A percentile compares a stretch with the other conserved stretches of the same genome.
Conservation (phyloP, 805 yeast species). For the Nakazawaea ernobii region DNA sequence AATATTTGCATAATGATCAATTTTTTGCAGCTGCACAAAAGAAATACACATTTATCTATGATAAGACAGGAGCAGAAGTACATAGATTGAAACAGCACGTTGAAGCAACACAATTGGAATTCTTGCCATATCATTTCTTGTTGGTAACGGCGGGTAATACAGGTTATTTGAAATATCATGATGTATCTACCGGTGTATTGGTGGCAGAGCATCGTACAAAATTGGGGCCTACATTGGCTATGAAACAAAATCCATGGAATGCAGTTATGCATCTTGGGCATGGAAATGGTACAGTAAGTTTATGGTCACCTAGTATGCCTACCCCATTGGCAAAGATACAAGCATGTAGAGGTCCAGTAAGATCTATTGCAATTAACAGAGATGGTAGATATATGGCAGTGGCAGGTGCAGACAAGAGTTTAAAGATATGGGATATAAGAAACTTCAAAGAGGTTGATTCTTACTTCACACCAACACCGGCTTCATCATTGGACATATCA, state of each 20-base stretch:
- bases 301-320: slow-evolving; percentile 90
- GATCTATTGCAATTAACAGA: slow-evolving; percentile 81
- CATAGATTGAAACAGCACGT: slow-evolving; percentile 89
- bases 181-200: slow-evolving; percentile 85
- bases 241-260: slow-evolving; percentile 93
- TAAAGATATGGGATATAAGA: slow-evolving; percentile 93
- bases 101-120: slow-evolving; percentile 78
- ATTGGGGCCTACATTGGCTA: slow-evolving; percentile 82
- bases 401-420: slow-evolving; percentile 76
- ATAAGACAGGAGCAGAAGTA: slow-evolving; percentile 83
- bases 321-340: slow-evolving; percentile 81
- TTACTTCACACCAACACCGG: slow-evolving; percentile 77
- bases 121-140: slow-evolving; percentile 87
- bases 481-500: slow-evolving; percentile 70
- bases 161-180: slow-evolving; percentile 88
- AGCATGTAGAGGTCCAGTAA: slow-evolving; percentile 80
- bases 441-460: slow-evolving; percentile 71
- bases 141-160: slow-evolving; percentile 85
- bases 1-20: slow-evolving; percentile 87
- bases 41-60: slow-evolving; percentile 88
- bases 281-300: slow-evolving; percentile 82
- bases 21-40: slow-evolving; percentile 96
- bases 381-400: slow-evolving; percentile 93
- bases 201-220: slow-evolving; percentile 83
- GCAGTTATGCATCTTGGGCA: slow-evolving; percentile 94